These are phyloP conservation scores for Prototheca stagnorum DNA, from an alignment of 163 green algal genomes.

Conservation along the genomic window DNA sequence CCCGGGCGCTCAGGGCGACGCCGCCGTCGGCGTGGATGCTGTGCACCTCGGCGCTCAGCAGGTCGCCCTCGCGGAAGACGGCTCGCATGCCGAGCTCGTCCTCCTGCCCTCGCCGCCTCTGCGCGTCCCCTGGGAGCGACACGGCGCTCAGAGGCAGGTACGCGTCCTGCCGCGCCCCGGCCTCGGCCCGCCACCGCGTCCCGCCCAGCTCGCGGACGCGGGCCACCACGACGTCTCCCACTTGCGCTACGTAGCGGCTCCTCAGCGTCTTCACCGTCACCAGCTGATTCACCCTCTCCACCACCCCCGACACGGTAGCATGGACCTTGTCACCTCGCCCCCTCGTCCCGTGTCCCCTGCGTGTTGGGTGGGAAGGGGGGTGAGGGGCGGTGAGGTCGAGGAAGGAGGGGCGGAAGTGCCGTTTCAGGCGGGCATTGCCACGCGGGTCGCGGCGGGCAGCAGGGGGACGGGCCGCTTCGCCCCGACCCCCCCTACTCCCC, in stretches of 20 bases:
- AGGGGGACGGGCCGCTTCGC: too few species aligned
- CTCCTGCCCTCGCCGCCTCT: constrained; percentile 66
- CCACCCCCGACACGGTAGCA: constrained; percentile 49
- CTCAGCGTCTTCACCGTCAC: constrained; percentile 46
- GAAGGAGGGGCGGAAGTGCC: too few species aligned
- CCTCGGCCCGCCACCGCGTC: constrained; percentile 70
- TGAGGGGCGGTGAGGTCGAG: too few species aligned
- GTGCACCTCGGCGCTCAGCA: constrained; percentile 82
- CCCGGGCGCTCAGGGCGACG: constrained; percentile 67
- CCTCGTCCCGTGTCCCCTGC: constrained; percentile 67
- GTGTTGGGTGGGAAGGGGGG: not conserved
- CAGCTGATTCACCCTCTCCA: constrained; percentile 74
- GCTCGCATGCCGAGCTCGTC: constrained; percentile 81
- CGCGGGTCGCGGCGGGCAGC: too few species aligned
- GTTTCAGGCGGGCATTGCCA: too few species aligned
- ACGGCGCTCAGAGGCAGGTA: constrained; percentile 63
- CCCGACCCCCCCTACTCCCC: too few species aligned
- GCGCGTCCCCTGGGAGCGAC: constrained; percentile 59
- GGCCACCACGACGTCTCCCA: constrained; percentile 79
- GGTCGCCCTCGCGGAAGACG: constrained; percentile 61
- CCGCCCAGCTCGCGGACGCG: constrained; percentile 49
- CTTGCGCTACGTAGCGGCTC: constrained; percentile 52
- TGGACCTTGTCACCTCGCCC: constrained; percentile 33
- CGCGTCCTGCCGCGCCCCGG: constrained; percentile 48
- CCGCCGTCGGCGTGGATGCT: constrained; percentile 52